A percentile compares a stretch with the other conserved stretches of the same genome.
These are phyloP conservation scores for Mucor circinelloides DNA, from an alignment of 371 early-diverging fungal genomes.

Conservation along the genomic window DNA sequence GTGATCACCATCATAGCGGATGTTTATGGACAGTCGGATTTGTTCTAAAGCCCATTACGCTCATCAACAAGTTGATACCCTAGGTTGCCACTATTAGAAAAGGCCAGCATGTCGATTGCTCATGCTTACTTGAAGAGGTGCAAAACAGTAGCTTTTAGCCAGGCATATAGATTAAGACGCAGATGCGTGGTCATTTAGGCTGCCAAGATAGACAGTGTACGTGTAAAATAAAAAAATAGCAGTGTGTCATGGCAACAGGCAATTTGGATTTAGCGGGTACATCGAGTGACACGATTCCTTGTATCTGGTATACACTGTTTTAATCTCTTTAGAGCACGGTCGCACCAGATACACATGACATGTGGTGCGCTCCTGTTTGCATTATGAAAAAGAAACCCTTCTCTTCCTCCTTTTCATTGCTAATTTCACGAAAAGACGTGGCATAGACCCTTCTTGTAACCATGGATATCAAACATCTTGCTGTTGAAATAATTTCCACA, in stretches of 20 bases:
- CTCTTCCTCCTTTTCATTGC: not conserved
- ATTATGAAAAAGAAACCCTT: not conserved
- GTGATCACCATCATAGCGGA: constrained; percentile 44
- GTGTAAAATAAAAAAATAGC: too few relatives aligned
- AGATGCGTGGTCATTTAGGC: too few relatives aligned
- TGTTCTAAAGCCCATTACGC: constrained; percentile 7
- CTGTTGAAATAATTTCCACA: not conserved
- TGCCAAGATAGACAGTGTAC: too few relatives aligned
- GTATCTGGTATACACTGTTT: not conserved
- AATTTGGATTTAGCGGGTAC: too few relatives aligned
- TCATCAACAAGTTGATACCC: not conserved
- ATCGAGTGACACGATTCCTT: too few relatives aligned
- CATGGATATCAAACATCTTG: too few relatives aligned
- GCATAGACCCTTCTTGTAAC: not conserved
- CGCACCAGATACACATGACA: not conserved
- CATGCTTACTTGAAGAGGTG: too few relatives aligned
- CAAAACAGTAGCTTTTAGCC: too few relatives aligned
- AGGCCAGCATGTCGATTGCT: not conserved
- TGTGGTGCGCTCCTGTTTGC: not conserved
- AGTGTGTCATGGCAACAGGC: too few relatives aligned
- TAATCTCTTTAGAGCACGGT: not conserved
- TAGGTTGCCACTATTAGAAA: not conserved
- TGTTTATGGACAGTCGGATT: constrained; percentile 43
- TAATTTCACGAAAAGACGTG: not conserved
- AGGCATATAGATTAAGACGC: too few relatives aligned